These are phyloP conservation scores for Rhododendron williamsianum DNA, from an alignment of 148 eudicot genomes.

Conservation along the genomic window DNA sequence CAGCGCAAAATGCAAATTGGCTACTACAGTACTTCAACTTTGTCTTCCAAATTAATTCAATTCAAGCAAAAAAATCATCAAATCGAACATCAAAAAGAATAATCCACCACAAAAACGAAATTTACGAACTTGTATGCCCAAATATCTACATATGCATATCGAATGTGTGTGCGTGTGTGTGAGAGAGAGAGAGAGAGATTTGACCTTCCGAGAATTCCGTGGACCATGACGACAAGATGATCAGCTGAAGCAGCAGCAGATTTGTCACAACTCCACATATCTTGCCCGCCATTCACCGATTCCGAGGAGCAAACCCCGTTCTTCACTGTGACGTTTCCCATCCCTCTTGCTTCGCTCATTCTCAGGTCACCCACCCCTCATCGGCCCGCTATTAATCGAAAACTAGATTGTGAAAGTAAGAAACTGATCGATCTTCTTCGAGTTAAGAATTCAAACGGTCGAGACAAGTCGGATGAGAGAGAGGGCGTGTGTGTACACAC, in stretches of 20 bases:
- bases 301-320: not conserved
- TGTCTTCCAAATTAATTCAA: not conserved
- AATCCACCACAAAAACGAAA: not conserved
- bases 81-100: not conserved
- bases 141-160: not conserved
- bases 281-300: not conserved
- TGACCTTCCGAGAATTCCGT: conserved; percentile 6
- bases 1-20: not conserved
- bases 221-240: conserved; percentile 7
- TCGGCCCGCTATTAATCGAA: not conserved
- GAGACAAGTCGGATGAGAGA: not conserved
- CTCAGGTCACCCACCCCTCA: not conserved
- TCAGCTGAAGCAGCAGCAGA: not conserved
- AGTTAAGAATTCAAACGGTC: not conserved
- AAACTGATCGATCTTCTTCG: not conserved
- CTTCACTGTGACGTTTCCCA: not conserved
- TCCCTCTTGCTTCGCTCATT: not conserved
- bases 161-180: not conserved
- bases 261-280: not conserved
- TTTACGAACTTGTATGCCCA: not conserved
- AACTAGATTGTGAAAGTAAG: not conserved
- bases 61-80: not conserved
- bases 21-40: not conserved
- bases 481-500: not conserved
- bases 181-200: not conserved